phyloP scores from a whole-genome alignment of 331 rosid genomes.

The Quercus lobata region DNA sequence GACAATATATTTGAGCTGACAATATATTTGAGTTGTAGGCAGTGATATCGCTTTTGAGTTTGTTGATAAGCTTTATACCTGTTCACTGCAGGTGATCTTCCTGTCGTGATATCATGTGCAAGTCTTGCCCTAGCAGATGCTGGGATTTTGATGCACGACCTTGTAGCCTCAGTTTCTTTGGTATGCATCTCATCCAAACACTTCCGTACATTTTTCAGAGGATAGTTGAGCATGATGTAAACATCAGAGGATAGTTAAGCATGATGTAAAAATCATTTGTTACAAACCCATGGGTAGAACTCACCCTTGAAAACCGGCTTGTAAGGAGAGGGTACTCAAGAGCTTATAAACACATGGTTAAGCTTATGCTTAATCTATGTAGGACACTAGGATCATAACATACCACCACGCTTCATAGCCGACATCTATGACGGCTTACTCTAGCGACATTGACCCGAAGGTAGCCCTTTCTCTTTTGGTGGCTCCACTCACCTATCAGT shows the following conservation, averaged over 20 bases:
- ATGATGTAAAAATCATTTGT: background rate
- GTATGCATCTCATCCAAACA: constrained; percentile 49
- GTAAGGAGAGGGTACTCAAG: no score
- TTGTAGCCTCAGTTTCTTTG: constrained; percentile 92
- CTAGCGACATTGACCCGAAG: no score
- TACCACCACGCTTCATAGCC: no score
- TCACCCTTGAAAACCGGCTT: no score
- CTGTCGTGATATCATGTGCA: constrained; percentile 93
- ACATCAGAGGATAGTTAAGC: background rate
- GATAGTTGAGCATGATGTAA: background rate
- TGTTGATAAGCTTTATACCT: background rate
- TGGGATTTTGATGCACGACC: constrained; percentile 95
- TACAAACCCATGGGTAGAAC: no score
- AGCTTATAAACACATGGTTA: no score
- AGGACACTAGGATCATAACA: no score
- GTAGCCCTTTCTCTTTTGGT: no score
- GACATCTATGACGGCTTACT: no score
- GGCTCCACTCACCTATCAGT: no score
- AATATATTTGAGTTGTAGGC: constrained; percentile 7
- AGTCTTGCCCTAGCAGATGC: constrained; percentile 99
- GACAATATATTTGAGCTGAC: background rate
- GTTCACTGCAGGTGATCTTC: constrained; percentile 74
- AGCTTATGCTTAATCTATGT: no score
- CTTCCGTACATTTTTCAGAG: background rate
- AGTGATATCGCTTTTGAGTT: constrained; percentile 11